Conservation (phyloP, 2,329 filamentous ascomycete species). For the Trichoderma sp. region DNA sequence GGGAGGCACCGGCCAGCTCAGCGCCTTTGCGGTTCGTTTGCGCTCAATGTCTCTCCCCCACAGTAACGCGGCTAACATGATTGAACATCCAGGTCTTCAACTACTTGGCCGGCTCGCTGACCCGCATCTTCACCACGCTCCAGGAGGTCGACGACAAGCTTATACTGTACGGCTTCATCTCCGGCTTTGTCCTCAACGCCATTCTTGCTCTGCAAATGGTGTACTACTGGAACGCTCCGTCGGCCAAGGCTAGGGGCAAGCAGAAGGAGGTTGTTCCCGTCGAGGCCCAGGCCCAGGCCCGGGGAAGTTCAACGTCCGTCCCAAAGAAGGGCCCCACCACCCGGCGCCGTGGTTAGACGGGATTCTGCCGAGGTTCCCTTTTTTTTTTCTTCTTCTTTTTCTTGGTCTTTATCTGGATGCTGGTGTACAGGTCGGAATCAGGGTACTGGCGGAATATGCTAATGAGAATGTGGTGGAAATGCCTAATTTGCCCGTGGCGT, state of each 20-base stretch:
- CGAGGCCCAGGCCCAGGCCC: constrained; percentile 23
- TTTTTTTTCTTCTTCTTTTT: background rate
- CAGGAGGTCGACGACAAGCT: constrained; percentile 97
- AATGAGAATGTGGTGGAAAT: background rate
- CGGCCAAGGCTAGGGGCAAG: constrained; percentile 45
- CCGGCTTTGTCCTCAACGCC: constrained; percentile 84
- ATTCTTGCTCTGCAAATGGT: constrained; percentile 87
- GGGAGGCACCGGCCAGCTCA: constrained; percentile 90
- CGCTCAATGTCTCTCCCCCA: background rate
- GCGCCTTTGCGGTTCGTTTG: constrained; percentile 75
- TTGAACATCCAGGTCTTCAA: constrained; percentile 75
- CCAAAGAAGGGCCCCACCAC: constrained; percentile 44
- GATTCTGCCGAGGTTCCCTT: background rate
- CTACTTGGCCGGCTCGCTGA: constrained; percentile 88
- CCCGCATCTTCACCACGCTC: constrained; percentile 94
- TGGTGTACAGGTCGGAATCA: constrained; percentile 8
- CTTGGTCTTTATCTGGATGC: constrained; percentile 4
- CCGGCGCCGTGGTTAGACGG: constrained; percentile 40
- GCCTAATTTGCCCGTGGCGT: constrained; percentile 1
- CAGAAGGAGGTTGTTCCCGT: constrained; percentile 34
- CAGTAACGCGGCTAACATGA: background rate
- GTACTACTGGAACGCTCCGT: constrained; percentile 86
- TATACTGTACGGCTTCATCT: constrained; percentile 91
- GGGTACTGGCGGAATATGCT: background rate
- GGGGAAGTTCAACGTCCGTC: constrained; percentile 30